Percentiles rank a stretch among this genome's conserved stretches.
Conservation (phyloP, 1,284 basidiomycete species). For the Leccinum solheimii region DNA sequence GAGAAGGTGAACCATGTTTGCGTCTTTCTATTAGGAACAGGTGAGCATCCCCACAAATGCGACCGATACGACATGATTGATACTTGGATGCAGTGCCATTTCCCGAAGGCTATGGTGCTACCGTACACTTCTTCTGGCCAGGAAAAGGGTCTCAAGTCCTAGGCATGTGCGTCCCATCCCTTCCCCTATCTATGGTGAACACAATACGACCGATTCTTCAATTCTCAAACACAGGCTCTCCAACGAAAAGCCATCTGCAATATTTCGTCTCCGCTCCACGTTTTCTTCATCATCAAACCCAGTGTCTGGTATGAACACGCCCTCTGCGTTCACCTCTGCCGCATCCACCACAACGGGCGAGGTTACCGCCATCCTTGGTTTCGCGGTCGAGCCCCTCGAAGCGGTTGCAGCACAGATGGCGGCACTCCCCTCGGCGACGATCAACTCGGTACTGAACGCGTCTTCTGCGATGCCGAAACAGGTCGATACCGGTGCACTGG, state of each 20-base stretch:
- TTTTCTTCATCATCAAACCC: conserved; percentile 55
- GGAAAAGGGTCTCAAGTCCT: conserved; percentile 86
- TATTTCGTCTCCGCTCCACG: conserved; percentile 80
- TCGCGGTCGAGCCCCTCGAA: conserved; percentile 67
- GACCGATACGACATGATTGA: not conserved
- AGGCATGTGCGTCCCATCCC: conserved; percentile 65
- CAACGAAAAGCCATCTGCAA: conserved; percentile 89
- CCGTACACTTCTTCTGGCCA: conserved; percentile 90
- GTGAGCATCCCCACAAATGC: conserved; percentile 39
- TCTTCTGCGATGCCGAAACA: conserved; percentile 12
- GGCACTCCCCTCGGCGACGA: conserved; percentile 41
- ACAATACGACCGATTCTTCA: not conserved
- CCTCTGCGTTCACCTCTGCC: conserved; percentile 54
- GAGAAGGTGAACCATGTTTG: conserved; percentile 86
- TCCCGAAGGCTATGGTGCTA: conserved; percentile 86
- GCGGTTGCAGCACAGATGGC: conserved; percentile 57
- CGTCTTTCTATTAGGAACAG: conserved; percentile 83
- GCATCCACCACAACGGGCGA: conserved; percentile 39
- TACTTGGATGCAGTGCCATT: conserved; percentile 60
- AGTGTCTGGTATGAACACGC: conserved; percentile 46
- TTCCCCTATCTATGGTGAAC: not conserved
- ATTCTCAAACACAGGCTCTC: conserved; percentile 60
- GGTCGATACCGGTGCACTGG: conserved; percentile 44
- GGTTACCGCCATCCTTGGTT: conserved; percentile 69
- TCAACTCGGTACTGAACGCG: conserved; percentile 33